phyloP scores from a whole-genome alignment of 306 rosid species.

The Prunus salicina region DNA sequence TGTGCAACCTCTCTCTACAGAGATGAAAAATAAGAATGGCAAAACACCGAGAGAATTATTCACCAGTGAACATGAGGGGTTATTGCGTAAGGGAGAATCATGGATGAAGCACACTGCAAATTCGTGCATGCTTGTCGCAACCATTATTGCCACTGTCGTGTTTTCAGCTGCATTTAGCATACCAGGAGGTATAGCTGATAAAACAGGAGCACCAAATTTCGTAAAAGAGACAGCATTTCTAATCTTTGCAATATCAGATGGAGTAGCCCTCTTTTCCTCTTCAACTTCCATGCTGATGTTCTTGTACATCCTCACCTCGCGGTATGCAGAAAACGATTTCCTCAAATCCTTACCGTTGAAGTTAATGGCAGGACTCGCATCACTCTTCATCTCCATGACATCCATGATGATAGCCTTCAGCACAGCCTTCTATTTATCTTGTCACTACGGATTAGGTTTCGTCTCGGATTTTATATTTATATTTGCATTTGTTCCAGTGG shows the following conservation, averaged over 20 bases:
- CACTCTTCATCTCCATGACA: slow-evolving; percentile 43
- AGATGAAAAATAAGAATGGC: slow-evolving; percentile 15
- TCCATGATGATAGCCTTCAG: slow-evolving; percentile 48
- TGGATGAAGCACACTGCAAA: slow-evolving; percentile 57
- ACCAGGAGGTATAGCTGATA: slow-evolving; percentile 40
- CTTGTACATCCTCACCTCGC: slow-evolving; percentile 44
- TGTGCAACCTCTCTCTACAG: slow-evolving; percentile 24
- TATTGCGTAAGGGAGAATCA: slow-evolving; percentile 33
- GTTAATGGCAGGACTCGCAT: slow-evolving; percentile 38
- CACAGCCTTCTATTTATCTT: slow-evolving; percentile 39
- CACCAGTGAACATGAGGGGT: slow-evolving; percentile 20
- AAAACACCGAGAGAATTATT: slow-evolving; percentile 42
- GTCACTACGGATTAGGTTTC: slow-evolving; percentile 22
- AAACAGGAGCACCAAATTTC: slow-evolving; percentile 1
- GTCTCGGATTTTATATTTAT: slow-evolving; percentile 25
- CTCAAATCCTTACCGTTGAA: slow-evolving; percentile 35
- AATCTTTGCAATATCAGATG: slow-evolving; percentile 36
- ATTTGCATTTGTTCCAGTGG: slow-evolving; percentile 31
- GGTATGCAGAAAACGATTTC: slow-evolving; percentile 50
- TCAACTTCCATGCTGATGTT: slow-evolving; percentile 43
- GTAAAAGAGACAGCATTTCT: not conserved
- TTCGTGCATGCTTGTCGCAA: slow-evolving; percentile 48
- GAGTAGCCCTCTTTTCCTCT: slow-evolving; percentile 43
- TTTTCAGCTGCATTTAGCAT: slow-evolving; percentile 45
- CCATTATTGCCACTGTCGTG: slow-evolving; percentile 48